Evolutionary conservation across 2,329 filamentous ascomycete species (phyloP), one percentile per base, ranked within the genome.

Genomic region (Alternaria ventricosa): DNA sequence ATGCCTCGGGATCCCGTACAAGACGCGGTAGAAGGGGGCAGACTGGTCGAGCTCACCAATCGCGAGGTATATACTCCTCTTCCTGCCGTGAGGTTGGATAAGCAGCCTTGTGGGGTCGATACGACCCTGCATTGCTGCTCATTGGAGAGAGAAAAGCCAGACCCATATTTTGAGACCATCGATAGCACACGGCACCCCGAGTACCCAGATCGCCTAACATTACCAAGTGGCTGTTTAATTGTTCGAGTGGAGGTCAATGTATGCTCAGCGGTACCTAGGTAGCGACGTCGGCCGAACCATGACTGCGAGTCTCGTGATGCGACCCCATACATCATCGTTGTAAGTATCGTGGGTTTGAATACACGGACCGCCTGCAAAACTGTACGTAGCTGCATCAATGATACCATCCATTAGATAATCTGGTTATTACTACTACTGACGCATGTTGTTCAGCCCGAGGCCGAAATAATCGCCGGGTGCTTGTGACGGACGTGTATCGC

Each of bases 391-490:
- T 65, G 22, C 33, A 51, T 53, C 23, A 33, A 53, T 56, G 33
- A 9, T 44, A 12, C 7, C n/a, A 30, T 51, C 53, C 45, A 50
- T 25, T 6, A 22, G 25, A 44, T 15, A 28, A 27, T 33, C 27
- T 28, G 22, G 23, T 9, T 9, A 22, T 33, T 23, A 44, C 25
- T 56, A 20, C 36, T 55, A 65, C 55, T 64, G 36, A 43, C 45
- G 41, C 41, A 51, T 28, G 13, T 51, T 55, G 23, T 53, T 53
- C 54, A 68, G 49, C 10, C 71, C 71, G 25, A 72, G 61, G 23
- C 68, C 72, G 53, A 74, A 74, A 28, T 74, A 73, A 54, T 74
- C 72, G 7, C 60, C 60, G 25, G 66, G 45, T 45, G 55, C 47
- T 47, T 65, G 61, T 53, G 49, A 41, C 22, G 36, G 57, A 30